phyloP scores from a whole-genome alignment of 129 eudicot species.

The Centaurea solstitialis region DNA sequence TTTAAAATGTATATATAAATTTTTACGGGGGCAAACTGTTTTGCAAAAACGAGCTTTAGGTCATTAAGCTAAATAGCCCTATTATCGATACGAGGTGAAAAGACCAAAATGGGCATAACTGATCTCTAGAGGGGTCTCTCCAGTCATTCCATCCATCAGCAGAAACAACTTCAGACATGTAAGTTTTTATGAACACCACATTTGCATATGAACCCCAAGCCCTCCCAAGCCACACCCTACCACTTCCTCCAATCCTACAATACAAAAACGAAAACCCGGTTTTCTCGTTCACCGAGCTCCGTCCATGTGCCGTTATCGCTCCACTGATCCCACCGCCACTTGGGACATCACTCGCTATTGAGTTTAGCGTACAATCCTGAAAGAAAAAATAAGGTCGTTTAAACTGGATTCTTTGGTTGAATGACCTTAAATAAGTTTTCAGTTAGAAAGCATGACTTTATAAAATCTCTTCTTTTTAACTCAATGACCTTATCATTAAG shows the following conservation, averaged over 20 bases:
- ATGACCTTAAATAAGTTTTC: neutral
- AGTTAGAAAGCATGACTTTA: neutral
- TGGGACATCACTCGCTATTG: constrained; percentile 53
- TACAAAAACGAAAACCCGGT: constrained; percentile 82
- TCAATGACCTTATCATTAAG: neutral
- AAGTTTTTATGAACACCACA: constrained; percentile 61
- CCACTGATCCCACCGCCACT: constrained; percentile 62
- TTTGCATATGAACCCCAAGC: constrained; percentile 93
- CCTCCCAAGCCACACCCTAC: constrained; percentile 88
- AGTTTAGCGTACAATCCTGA: constrained; percentile 70
- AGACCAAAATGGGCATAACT: constrained; percentile 34
- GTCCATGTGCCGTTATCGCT: constrained; percentile 77
- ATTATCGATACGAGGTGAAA: neutral
- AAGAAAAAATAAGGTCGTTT: neutral
- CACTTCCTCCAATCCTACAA: constrained; percentile 68
- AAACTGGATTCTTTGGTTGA: neutral
- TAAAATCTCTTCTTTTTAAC: neutral
- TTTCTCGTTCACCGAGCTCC: constrained; percentile 51
- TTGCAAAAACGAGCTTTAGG: neutral
- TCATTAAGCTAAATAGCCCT: neutral
- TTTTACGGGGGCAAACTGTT: too few relatives aligned
- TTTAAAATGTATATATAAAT: too few relatives aligned
- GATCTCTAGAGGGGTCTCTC: constrained; percentile 72
- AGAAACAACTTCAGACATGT: constrained; percentile 73
- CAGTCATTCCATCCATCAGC: constrained; percentile 95